Evolutionary conservation across 1,139 yeast genomes (phyloP), one percentile per base, ranked within the genome.

Genomic region (Nadsonia commutata): DNA sequence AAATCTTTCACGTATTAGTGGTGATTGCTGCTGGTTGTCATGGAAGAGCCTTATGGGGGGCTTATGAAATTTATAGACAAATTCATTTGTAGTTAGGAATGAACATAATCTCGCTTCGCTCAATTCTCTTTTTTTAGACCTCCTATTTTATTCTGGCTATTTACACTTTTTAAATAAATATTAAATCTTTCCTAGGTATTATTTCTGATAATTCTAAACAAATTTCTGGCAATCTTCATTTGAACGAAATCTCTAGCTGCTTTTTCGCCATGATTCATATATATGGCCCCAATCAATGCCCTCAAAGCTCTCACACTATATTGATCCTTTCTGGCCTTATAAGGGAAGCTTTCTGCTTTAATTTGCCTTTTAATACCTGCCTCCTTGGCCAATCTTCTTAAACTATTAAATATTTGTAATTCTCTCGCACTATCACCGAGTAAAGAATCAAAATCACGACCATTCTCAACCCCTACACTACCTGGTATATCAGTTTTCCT

Each of bases 11-110:
- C 58, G 63, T 82, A 2, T 62, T 82, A 55, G 95, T 88, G 2
- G 90, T 86, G 0, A 52, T 78, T 6, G 95, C 95, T 3, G 94
- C 94, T 0, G 66, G 65, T 46, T 78, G 81, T 48, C 96, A 86
- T 60, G 76, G 81, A 63, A 65, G 56, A 44, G 94, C 80, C 0
- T 63, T 85, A 36, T 56, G 75, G n/a, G 69, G 68, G 9, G 71
- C 86, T 39, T 82, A 80, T 54, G 63, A 66, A 27, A 13, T 27
- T 27, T 27, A 27, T 9, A 27, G 33, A 27, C 8, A 27, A 13
- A 27, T 27, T 27, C 33, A 27, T 27, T 27, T 16, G 9, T 27
- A 27, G 13, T 11, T 4, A 27, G 33, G n/a, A 27, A n/a, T n/a
- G n/a, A n/a, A n/a, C n/a, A n/a, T n/a, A n/a, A n/a, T n/a, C n/a